Conservation (phyloP, 1,284 basidiomycete species). For the Fomitopsis schrenkii region DNA sequence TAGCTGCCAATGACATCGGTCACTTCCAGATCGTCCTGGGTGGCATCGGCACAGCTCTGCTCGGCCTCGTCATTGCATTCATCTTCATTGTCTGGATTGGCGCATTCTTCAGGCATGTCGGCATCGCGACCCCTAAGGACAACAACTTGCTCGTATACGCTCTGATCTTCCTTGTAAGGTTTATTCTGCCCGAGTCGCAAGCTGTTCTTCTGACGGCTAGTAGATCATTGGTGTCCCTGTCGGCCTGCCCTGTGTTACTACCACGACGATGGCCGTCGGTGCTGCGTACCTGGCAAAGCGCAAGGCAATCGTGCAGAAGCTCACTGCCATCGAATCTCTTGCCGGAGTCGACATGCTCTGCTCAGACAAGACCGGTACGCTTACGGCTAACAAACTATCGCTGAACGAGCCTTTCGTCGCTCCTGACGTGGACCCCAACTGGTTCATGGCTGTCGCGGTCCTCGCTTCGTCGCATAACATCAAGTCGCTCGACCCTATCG, state of each 20-base stretch:
- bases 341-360: slow-evolving; percentile 53
- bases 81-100: slow-evolving; percentile 11
- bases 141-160: slow-evolving; percentile 10
- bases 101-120: slow-evolving; percentile 7
- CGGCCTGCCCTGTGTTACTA: slow-evolving; percentile 9
- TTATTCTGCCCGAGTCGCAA: too few relatives aligned
- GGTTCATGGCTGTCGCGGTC: slow-evolving; percentile 8
- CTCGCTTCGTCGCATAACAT: slow-evolving; percentile 10
- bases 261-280: slow-evolving; percentile 10
- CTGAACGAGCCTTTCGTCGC: slow-evolving; percentile 8
- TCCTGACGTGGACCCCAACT: slow-evolving; percentile 6
- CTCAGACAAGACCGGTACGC: slow-evolving; percentile 53
- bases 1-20: slow-evolving; percentile 4
- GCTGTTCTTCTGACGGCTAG: neutral
- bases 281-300: slow-evolving; percentile 35
- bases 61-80: slow-evolving; percentile 7
- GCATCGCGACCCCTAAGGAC: slow-evolving; percentile 5
- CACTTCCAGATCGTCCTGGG: slow-evolving; percentile 10
- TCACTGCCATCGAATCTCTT: slow-evolving; percentile 54
- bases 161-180: slow-evolving; percentile 9
- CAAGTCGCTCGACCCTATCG: slow-evolving; percentile 9
- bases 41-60: slow-evolving; percentile 5
- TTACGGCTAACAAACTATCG: slow-evolving; percentile 51
- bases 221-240: slow-evolving; percentile 11
- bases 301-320: slow-evolving; percentile 55